These are phyloP conservation scores for Penicillium lagena DNA, from an alignment of 495 filamentous ascomycete species.

Conservation along the genomic window DNA sequence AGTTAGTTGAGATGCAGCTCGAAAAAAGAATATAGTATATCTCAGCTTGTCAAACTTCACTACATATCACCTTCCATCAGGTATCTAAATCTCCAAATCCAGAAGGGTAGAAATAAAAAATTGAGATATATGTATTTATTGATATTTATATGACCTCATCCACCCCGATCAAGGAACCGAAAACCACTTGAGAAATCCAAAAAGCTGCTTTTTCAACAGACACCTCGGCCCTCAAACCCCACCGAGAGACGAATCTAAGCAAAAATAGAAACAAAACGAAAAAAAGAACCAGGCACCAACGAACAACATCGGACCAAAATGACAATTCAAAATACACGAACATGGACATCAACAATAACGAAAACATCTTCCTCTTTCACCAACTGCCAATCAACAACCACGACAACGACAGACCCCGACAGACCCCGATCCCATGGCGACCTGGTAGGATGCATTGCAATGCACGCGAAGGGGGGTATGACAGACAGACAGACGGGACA, in stretches of 20 bases:
- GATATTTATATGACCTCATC: too few species aligned
- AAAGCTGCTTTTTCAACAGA: background rate
- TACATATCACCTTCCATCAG: too few species aligned
- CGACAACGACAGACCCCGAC: slow-evolving; percentile 1
- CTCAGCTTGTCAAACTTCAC: too few species aligned
- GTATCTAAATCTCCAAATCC: too few species aligned
- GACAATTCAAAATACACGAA: background rate
- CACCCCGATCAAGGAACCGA: too few species aligned
- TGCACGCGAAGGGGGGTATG: slow-evolving; percentile 18
- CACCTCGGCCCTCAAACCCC: background rate
- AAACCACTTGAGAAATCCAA: too few species aligned
- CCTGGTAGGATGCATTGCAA: slow-evolving; percentile 19
- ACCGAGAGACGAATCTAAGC: background rate
- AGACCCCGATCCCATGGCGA: slow-evolving; percentile 25
- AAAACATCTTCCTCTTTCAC: slow-evolving; percentile 17
- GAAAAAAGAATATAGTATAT: too few species aligned
- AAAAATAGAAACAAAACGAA: background rate
- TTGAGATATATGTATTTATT: too few species aligned
- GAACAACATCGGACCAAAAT: background rate
- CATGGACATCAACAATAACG: slow-evolving; percentile 10
- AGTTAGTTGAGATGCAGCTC: too few species aligned
- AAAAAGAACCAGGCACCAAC: slow-evolving; percentile 1
- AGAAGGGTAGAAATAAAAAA: too few species aligned
- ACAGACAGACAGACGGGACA: slow-evolving; percentile 13
- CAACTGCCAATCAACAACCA: background rate